These are phyloP conservation scores for Chaetomidium leptoderma DNA, from an alignment of 495 filamentous ascomycete genomes.

Conservation along the genomic window DNA sequence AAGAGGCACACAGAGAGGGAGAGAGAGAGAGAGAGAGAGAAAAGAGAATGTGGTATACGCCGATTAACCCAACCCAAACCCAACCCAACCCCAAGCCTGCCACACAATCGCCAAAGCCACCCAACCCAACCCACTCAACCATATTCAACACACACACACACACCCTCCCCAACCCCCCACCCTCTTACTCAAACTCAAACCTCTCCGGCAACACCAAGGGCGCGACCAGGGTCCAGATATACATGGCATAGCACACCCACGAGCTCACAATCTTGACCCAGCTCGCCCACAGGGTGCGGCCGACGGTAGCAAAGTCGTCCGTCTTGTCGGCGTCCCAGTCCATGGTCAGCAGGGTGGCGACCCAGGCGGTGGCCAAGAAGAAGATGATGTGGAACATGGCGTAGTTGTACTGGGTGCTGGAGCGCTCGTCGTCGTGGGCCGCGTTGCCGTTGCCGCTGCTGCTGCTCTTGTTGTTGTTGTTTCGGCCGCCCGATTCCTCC, in stretches of 20 bases:
- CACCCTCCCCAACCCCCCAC: background rate
- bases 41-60: background rate
- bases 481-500: constrained; percentile 53
- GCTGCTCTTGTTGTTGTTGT: background rate
- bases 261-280: constrained; percentile 99
- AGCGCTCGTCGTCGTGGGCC: constrained; percentile 75
- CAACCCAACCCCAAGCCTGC: background rate
- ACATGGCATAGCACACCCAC: constrained; percentile 95
- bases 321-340: constrained; percentile 57
- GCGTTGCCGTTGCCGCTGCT: constrained; percentile 40
- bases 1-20: background rate
- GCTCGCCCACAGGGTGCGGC: constrained; percentile 92
- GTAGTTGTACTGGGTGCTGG: constrained; percentile 92
- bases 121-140: background rate
- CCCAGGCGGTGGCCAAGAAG: constrained; percentile 92
- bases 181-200: constrained; percentile 54
- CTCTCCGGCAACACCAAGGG: constrained; percentile 81
- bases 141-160: background rate
- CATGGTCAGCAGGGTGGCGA: constrained; percentile 86
- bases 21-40: background rate
- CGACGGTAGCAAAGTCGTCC: constrained; percentile 86
- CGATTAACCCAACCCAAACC: background rate
- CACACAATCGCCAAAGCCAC: background rate
- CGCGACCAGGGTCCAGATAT: constrained; percentile 86
- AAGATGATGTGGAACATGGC: constrained; percentile 97